Evolutionary conservation across 179 eudicot genomes (phyloP).

Genomic region (Amaranthus tricolor): DNA sequence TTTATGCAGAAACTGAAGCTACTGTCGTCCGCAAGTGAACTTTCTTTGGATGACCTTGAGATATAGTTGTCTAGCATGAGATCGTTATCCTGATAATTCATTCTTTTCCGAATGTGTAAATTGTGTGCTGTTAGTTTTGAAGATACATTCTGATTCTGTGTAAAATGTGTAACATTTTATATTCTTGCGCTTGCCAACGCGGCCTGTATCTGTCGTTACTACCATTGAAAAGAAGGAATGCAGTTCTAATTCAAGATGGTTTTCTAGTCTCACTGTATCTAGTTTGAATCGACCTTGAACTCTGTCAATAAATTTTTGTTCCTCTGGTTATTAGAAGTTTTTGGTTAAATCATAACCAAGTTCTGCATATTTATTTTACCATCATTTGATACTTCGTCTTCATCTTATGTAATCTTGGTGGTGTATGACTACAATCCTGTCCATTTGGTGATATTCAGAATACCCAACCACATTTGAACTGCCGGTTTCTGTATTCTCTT

Average conservation of each 20-base stretch:
- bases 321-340: too few species aligned
- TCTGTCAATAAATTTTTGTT: conserved; percentile 1
- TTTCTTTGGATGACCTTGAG: conserved; percentile 72
- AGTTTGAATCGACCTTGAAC: not conserved
- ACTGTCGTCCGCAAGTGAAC: conserved; percentile 52
- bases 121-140: conserved; percentile 1
- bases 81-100: conserved; percentile 5
- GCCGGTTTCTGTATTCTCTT: too few species aligned
- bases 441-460: too few species aligned
- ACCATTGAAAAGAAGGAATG: not conserved
- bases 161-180: too few species aligned
- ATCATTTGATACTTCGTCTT: too few species aligned
- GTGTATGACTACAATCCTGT: too few species aligned
- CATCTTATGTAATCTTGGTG: too few species aligned
- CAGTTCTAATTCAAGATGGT: not conserved
- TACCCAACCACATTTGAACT: too few species aligned
- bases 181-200: not conserved
- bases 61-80: conserved; percentile 31
- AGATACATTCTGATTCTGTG: not conserved
- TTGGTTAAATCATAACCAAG: too few species aligned
- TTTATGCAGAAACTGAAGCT: conserved; percentile 71
- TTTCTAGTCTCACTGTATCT: not conserved
- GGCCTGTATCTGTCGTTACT: not conserved
- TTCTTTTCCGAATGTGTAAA: not conserved
- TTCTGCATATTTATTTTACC: too few species aligned